phyloP scores from a whole-genome alignment of 179 eudicot genomes.

The Gypsophila paniculata region DNA sequence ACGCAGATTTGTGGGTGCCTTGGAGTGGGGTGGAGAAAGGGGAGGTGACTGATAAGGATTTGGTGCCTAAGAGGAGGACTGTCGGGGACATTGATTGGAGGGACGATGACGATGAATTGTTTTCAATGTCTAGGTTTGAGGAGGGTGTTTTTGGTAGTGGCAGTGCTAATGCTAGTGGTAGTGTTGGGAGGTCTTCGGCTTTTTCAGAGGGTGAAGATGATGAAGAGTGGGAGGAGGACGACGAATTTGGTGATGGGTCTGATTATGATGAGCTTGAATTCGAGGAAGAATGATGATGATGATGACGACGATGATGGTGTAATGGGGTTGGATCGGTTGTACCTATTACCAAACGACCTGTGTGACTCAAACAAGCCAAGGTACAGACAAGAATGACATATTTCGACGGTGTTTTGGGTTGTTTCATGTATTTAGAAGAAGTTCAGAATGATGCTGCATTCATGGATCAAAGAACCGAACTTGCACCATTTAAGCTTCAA shows the following conservation, averaged over 20 bases:
- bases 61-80: conserved; percentile 47
- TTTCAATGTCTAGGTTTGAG: conserved; percentile 44
- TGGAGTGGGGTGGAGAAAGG: conserved; percentile 83
- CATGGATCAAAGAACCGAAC: not conserved
- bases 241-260: conserved; percentile 25
- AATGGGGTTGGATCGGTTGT: not conserved
- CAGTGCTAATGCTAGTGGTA: not conserved
- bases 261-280: conserved; percentile 32
- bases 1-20: conserved; percentile 84
- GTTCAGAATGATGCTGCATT: not conserved
- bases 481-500: not conserved
- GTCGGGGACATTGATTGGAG: conserved; percentile 23
- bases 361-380: not conserved
- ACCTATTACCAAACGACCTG: not conserved
- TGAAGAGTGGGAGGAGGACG: conserved; percentile 31
- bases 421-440: not conserved
- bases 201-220: conserved; percentile 56
- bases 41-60: conserved; percentile 62
- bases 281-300: conserved; percentile 9
- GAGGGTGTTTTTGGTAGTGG: conserved; percentile 25
- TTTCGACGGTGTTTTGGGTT: not conserved
- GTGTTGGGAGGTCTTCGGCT: conserved; percentile 31
- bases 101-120: conserved; percentile 32
- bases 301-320: too few relatives aligned
- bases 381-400: not conserved